Evolutionary conservation across 2,329 filamentous ascomycete species (phyloP), one percentile per base, ranked within the genome.

Genomic region (Sporothrix phasma): DNA sequence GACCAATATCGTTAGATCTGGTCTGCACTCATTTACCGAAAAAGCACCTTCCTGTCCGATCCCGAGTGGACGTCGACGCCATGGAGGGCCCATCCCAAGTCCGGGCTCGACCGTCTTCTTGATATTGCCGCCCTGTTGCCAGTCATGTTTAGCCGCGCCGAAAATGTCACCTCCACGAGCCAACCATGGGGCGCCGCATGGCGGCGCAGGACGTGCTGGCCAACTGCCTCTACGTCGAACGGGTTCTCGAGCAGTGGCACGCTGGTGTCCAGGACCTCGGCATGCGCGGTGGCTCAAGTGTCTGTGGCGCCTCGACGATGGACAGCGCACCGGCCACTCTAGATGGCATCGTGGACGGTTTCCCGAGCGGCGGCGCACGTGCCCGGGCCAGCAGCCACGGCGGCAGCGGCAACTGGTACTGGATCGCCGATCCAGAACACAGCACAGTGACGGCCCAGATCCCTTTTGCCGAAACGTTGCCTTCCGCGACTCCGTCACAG

Each of bases 11-110:
- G 3, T 1, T 15, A 82, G 80, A 75, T 79, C 49, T 74, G 75
- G 51, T 72, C 78, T 11, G 78, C 82, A 24, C 72, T 85, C 19
- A 70, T 84, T 15, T 80, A 76, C 68, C 77, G 80, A 60, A 77
- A 76, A 29, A 73, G 75, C 13, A 83, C 79, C 0, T 83, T 82
- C 68, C 74, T 85, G n/a, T 75, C 79, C 15, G 74, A 74, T 0
- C 74, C 75, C 0, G 80, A 83, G 61, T 85, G 83, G 83, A 76
- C 73, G 2, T 76, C 76, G 0, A 72, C 76, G 3, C 83, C 83
- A 0, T 85, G 81, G 79, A 75, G 80, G 51, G 69, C 71, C 15
- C 80, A 84, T 64, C 79, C 78, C 17, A 82, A 83, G 65, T 79
- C 77, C 11, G 67, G 73, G 15, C 73, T 84, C 34, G 83, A 85